Percentiles rank a stretch among this genome's conserved stretches.
Conservation (phyloP, 805 yeast species). For the Jamesozyma gamospora region DNA sequence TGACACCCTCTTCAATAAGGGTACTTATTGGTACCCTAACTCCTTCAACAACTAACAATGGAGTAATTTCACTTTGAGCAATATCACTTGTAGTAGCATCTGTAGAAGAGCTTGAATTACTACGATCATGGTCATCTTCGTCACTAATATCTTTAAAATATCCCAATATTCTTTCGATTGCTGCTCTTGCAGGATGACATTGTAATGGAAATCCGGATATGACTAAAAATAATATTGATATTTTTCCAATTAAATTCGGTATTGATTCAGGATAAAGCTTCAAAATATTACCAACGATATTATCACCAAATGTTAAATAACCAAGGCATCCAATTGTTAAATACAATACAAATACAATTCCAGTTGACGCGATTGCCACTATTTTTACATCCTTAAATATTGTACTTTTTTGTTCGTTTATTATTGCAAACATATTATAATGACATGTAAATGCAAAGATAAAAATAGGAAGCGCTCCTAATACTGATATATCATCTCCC, state of each 20-base stretch:
- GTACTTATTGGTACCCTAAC: conserved; percentile 11
- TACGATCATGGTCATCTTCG: not conserved
- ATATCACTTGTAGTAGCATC: conserved; percentile 1
- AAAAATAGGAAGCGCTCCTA: conserved; percentile 72
- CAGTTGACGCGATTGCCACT: conserved; percentile 45
- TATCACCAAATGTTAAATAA: conserved; percentile 74
- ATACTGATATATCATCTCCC: conserved; percentile 32
- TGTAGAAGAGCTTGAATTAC: not conserved
- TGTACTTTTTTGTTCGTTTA: conserved; percentile 63
- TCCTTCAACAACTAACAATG: conserved; percentile 4
- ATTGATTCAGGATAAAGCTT: conserved; percentile 56
- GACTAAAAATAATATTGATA: conserved; percentile 70
- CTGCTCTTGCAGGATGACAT: conserved; percentile 79
- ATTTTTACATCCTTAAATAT: conserved; percentile 36
- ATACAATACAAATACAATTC: conserved; percentile 52
- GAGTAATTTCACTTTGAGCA: not conserved
- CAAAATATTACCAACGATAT: conserved; percentile 67
- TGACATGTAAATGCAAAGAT: conserved; percentile 93
- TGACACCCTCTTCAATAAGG: conserved; percentile 14
- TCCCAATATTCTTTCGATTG: conserved; percentile 59
- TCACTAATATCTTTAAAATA: conserved; percentile 26
- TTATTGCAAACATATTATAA: conserved; percentile 82
- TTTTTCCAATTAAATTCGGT: conserved; percentile 62
- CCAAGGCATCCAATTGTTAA: conserved; percentile 68
- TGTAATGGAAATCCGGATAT: conserved; percentile 75